These are phyloP conservation scores for Cercospora sp. DNA, from an alignment of 2,329 filamentous ascomycete genomes.

Conservation along the genomic window DNA sequence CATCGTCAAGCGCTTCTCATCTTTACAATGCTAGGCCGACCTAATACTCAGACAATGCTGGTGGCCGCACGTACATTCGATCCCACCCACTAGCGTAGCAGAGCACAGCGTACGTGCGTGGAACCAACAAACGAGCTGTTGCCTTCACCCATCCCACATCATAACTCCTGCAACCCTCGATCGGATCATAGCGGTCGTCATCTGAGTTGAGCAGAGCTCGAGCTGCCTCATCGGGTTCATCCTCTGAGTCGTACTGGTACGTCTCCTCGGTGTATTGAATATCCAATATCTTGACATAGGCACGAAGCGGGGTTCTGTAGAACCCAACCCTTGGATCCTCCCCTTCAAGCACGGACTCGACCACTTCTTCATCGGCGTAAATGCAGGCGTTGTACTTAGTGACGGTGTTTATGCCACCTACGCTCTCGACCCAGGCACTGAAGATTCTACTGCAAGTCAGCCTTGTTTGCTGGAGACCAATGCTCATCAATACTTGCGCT, in stretches of 20 bases:
- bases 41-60: not conserved
- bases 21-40: too few species aligned
- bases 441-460: conserved; percentile 3
- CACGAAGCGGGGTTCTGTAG: not conserved
- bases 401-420: too few species aligned
- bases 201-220: not conserved
- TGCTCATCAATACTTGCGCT: not conserved
- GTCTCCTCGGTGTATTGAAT: not conserved
- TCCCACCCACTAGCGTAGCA: not conserved
- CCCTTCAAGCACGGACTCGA: conserved; percentile 1
- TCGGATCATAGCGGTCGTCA: conserved; percentile 1
- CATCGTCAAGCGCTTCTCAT: too few species aligned
- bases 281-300: conserved; percentile 14
- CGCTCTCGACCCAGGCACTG: not conserved
- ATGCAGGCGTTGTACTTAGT: conserved; percentile 3
- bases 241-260: not conserved
- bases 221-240: not conserved
- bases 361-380: conserved; percentile 13
- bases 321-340: not conserved
- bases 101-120: not conserved
- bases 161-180: conserved; percentile 5
- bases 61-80: not conserved
- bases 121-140: not conserved
- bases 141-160: conserved; percentile 15
- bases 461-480: not conserved